These are phyloP conservation scores for Turnera subulata DNA, from an alignment of 345 rosid genomes.

Conservation along the genomic window DNA sequence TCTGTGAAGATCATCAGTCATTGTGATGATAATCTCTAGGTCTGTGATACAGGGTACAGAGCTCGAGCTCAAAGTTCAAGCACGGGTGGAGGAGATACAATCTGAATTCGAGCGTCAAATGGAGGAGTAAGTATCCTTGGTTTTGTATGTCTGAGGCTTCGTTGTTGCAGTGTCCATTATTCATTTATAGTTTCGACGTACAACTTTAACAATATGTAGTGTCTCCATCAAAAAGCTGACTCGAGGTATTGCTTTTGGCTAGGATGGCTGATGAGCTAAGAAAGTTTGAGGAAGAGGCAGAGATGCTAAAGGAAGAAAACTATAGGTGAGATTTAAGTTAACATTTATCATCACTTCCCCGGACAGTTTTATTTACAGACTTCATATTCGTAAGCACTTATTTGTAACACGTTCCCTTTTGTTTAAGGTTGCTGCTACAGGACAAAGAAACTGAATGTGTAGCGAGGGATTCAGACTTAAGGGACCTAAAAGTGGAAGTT, in stretches of 20 bases:
- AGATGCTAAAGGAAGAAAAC: constrained; percentile 26
- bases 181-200: background rate
- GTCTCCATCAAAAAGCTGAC: background rate
- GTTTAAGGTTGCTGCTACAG: constrained; percentile 16
- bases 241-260: background rate
- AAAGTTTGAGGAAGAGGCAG: constrained; percentile 32
- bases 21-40: background rate
- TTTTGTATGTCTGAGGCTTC: background rate
- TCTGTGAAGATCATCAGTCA: background rate
- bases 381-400: background rate
- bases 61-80: constrained; percentile 21
- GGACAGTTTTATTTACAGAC: background rate
- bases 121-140: constrained; percentile 26
- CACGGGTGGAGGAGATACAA: constrained; percentile 24
- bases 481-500: constrained; percentile 26
- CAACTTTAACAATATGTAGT: too few species aligned
- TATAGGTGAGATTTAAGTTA: constrained; percentile 21
- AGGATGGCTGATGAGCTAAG: constrained; percentile 31
- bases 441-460: constrained; percentile 23
- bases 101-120: constrained; percentile 27
- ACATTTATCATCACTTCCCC: too few species aligned
- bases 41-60: constrained; percentile 14
- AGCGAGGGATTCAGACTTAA: constrained; percentile 22
- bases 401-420: background rate
- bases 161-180: too few species aligned